Conservation (phyloP, 306 rosid species). For the Senna tora region DNA sequence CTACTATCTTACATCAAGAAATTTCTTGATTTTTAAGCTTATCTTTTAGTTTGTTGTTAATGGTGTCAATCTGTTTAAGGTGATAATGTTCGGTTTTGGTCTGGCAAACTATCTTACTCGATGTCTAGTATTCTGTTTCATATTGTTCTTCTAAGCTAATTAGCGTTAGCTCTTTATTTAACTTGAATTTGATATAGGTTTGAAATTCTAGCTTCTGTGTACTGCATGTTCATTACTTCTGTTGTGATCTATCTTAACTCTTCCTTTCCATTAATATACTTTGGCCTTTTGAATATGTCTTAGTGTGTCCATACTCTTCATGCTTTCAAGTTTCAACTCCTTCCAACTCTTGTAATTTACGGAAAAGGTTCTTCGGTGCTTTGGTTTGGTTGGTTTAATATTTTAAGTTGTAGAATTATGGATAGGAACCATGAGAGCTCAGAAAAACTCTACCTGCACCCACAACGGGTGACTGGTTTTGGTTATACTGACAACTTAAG, state of each 20-base stretch:
- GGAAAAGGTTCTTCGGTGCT: neutral
- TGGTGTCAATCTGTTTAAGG: slow-evolving; percentile 17
- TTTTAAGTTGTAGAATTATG: neutral
- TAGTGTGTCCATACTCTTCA: neutral
- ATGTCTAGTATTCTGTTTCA: neutral
- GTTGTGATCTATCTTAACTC: neutral
- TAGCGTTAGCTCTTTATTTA: neutral
- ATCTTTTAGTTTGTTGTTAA: slow-evolving; percentile 11
- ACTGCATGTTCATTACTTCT: neutral
- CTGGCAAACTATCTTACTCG: slow-evolving; percentile 24
- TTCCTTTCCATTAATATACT: neutral
- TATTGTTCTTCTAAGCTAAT: slow-evolving; percentile 9
- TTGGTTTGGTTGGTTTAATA: neutral
- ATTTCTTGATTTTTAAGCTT: slow-evolving; percentile 3
- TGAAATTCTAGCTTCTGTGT: neutral
- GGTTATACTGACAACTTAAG: neutral
- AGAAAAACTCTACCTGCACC: neutral
- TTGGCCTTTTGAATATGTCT: neutral
- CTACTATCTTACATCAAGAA: slow-evolving; percentile 24
- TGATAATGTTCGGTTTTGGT: neutral
- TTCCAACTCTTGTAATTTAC: neutral
- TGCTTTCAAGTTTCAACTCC: neutral
- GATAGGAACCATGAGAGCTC: neutral
- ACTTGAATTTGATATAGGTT: neutral
- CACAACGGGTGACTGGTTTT: neutral